Percentiles rank a stretch among this genome's conserved stretches.
phyloP scores from a whole-genome alignment of 306 rosid genomes.

The Astragalus membranaceus region DNA sequence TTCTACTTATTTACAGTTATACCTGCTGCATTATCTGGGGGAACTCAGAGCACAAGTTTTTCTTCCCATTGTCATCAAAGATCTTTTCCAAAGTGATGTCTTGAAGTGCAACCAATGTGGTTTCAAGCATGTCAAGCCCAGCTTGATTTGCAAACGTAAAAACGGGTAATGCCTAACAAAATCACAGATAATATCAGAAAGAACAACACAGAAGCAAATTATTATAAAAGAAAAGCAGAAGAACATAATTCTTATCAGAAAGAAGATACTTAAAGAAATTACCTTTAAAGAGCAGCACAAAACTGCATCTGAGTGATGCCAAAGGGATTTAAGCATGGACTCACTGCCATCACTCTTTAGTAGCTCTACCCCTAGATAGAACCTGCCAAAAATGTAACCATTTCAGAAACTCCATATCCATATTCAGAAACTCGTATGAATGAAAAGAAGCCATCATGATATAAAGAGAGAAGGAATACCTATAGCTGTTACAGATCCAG shows the following conservation, averaged over 20 bases:
- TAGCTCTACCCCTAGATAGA: conserved; percentile 79
- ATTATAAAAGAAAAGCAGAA: background rate
- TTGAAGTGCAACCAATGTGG: conserved; percentile 92
- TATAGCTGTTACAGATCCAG: conserved; percentile 85
- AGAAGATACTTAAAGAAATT: background rate
- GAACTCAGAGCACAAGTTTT: conserved; percentile 72
- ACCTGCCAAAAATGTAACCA: conserved; percentile 44
- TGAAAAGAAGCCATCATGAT: too few relatives aligned
- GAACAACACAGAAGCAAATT: too few relatives aligned
- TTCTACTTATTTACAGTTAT: background rate
- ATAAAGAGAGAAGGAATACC: too few relatives aligned
- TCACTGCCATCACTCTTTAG: conserved; percentile 79
- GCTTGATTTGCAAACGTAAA: conserved; percentile 94
- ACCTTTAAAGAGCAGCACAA: conserved; percentile 93
- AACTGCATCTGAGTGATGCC: conserved; percentile 93
- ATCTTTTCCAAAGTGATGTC: conserved; percentile 86
- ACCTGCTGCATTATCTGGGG: conserved; percentile 99
- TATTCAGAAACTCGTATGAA: too few relatives aligned
- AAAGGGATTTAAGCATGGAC: conserved; percentile 76
- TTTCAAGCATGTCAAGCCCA: conserved; percentile 98
- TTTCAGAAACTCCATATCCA: too few relatives aligned
- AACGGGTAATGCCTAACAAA: conserved; percentile 72
- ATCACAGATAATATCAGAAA: background rate
- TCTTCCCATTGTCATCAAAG: conserved; percentile 91
- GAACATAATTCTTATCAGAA: background rate